phyloP scores from a whole-genome alignment of 2,329 filamentous ascomycete species.

The Botrytis tulipae region DNA sequence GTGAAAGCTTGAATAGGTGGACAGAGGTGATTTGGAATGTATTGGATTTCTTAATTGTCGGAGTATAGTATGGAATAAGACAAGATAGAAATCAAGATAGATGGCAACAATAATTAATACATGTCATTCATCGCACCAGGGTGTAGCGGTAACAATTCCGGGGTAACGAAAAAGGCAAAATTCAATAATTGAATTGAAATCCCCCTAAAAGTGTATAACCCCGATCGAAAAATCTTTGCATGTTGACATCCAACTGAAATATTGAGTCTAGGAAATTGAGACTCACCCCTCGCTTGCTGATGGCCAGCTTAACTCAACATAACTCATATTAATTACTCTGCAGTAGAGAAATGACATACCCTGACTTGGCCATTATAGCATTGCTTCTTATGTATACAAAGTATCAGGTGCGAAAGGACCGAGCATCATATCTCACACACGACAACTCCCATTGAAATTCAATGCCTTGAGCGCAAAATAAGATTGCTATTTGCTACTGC shows the following conservation, averaged over 20 bases:
- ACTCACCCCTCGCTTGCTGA: not conserved
- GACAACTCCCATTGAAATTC: not conserved
- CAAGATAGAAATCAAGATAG: not conserved
- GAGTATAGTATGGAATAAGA: not conserved
- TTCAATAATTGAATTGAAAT: not conserved
- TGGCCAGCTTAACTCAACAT: not conserved
- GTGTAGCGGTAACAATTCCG: not conserved
- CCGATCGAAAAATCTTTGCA: not conserved
- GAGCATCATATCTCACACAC: not conserved
- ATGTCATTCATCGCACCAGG: not conserved
- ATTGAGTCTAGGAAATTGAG: not conserved
- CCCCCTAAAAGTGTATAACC: accelerated
- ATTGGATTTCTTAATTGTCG: not conserved
- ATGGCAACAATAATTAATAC: not conserved
- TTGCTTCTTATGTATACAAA: not conserved
- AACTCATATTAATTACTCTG: not conserved
- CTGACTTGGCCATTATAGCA: accelerated
- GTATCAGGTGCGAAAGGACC: not conserved
- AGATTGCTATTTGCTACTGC: not conserved
- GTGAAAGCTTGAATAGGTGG: too few relatives aligned
- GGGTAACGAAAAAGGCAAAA: not conserved
- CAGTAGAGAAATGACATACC: not conserved
- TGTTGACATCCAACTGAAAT: not conserved
- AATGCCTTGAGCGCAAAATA: not conserved
- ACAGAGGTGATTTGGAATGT: not conserved